These are phyloP conservation scores for Plantago rigida DNA, from an alignment of 305 asterid genomes.

Conservation along the genomic window DNA sequence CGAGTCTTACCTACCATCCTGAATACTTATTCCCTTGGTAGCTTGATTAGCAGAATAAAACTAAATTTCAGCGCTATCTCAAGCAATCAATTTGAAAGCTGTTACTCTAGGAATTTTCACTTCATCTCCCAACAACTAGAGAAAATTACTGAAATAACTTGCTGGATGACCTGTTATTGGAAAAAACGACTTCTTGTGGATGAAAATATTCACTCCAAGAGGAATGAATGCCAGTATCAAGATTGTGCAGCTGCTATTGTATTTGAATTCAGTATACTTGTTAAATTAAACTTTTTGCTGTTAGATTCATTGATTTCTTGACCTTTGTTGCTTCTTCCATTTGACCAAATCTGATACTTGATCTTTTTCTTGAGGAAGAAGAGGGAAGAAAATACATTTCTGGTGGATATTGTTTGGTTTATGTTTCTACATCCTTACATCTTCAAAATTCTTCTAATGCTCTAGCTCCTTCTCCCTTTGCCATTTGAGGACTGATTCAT, in stretches of 20 bases:
- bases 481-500: too few species aligned
- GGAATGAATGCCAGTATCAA: too few species aligned
- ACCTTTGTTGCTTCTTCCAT: slow-evolving; percentile 5
- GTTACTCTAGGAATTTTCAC: neutral
- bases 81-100: neutral
- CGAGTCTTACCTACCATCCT: slow-evolving; percentile 84
- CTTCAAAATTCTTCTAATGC: neutral
- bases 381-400: neutral
- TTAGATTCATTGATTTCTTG: neutral
- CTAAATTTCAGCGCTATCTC: neutral
- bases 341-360: neutral
- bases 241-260: too few species aligned
- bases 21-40: slow-evolving; percentile 17
- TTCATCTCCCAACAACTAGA: neutral
- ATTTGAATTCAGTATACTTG: too few species aligned
- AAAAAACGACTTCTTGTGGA: neutral
- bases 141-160: neutral
- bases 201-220: too few species aligned
- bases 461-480: neutral
- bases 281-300: too few species aligned
- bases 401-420: neutral
- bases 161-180: neutral
- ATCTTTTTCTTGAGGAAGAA: neutral
- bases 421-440: neutral
- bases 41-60: slow-evolving; percentile 4